Percentiles rank a stretch among this genome's conserved stretches.
phyloP scores from a whole-genome alignment of 768 basidiomycete genomes.

The Strobilomyces confusus region DNA sequence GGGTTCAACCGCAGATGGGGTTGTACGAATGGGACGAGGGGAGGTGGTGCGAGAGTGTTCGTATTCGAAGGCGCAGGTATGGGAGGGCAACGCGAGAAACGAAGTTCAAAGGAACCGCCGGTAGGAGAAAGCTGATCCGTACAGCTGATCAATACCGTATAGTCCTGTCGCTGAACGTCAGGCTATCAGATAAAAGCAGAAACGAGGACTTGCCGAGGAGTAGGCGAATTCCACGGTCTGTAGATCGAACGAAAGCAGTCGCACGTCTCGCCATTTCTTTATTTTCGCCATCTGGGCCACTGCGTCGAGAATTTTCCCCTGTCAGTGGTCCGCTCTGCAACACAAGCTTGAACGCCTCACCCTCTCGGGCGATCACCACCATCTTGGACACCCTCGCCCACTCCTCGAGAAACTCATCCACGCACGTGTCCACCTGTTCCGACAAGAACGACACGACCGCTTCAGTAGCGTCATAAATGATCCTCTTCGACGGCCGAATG shows the following conservation, averaged over 20 bases:
- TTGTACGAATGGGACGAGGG: constrained; percentile 31
- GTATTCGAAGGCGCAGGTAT: constrained; percentile 5
- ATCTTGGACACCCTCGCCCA: constrained; percentile 93
- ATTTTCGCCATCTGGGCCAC: constrained; percentile 82
- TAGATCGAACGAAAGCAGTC: constrained; percentile 82
- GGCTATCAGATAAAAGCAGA: neutral
- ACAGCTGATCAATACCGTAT: constrained; percentile 74
- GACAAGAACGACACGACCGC: constrained; percentile 89
- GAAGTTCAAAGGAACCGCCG: constrained; percentile 69
- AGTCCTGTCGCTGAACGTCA: constrained; percentile 45
- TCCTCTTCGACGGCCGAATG: constrained; percentile 78
- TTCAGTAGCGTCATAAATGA: constrained; percentile 85
- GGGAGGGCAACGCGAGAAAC: constrained; percentile 53
- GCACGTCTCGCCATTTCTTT: constrained; percentile 71
- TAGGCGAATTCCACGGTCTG: constrained; percentile 90
- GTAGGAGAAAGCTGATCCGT: constrained; percentile 67
- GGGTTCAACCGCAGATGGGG: constrained; percentile 46
- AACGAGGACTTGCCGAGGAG: constrained; percentile 42
- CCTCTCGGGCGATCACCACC: constrained; percentile 88
- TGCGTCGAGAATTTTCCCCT: constrained; percentile 24
- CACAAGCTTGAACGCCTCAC: constrained; percentile 35
- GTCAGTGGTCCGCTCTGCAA: neutral
- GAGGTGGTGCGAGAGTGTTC: constrained; percentile 23
- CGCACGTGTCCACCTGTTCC: constrained; percentile 82
- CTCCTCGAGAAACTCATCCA: constrained; percentile 87